Evolutionary conservation across 352 stramenopile genomes (phyloP).

Genomic region (Phytophthora tentaculata): DNA sequence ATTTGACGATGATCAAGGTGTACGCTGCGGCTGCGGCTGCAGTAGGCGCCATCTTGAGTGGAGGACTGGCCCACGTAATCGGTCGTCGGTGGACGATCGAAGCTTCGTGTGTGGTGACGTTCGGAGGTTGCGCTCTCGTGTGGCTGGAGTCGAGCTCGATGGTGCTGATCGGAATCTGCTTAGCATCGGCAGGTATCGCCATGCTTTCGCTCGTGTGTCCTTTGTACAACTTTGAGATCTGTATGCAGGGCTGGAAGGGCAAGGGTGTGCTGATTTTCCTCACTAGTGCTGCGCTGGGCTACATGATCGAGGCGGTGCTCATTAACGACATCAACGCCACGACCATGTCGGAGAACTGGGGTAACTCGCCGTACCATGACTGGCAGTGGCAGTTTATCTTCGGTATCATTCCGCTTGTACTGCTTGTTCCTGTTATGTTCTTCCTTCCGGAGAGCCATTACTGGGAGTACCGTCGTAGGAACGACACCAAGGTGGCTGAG

Average conservation of each 20-base stretch:
- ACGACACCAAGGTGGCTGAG: constrained; percentile 72
- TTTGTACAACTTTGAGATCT: constrained; percentile 91
- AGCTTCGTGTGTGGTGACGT: constrained; percentile 57
- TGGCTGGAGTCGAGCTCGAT: constrained; percentile 73
- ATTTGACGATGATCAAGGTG: constrained; percentile 75
- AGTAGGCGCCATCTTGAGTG: constrained; percentile 58
- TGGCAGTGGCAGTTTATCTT: constrained; percentile 88
- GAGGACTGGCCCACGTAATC: constrained; percentile 56
- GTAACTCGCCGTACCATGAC: constrained; percentile 71
- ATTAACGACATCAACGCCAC: constrained; percentile 75
- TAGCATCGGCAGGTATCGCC: constrained; percentile 67
- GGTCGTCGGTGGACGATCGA: constrained; percentile 77
- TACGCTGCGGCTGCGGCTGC: constrained; percentile 64
- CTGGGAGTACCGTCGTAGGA: constrained; percentile 75
- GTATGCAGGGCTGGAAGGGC: constrained; percentile 86
- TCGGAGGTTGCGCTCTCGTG: constrained; percentile 69
- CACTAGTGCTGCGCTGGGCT: constrained; percentile 67
- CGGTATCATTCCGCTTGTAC: constrained; percentile 66
- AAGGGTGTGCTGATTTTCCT: constrained; percentile 90
- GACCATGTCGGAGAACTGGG: constrained; percentile 67
- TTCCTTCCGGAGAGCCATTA: constrained; percentile 81
- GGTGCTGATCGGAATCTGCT: constrained; percentile 73
- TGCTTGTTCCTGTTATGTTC: constrained; percentile 63
- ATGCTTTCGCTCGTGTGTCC: constrained; percentile 82
- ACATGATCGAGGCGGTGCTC: constrained; percentile 80